Percentiles rank a stretch among this genome's conserved stretches.
phyloP scores from a whole-genome alignment of 169 alveolate genomes.

The Perkinsus olseni region DNA sequence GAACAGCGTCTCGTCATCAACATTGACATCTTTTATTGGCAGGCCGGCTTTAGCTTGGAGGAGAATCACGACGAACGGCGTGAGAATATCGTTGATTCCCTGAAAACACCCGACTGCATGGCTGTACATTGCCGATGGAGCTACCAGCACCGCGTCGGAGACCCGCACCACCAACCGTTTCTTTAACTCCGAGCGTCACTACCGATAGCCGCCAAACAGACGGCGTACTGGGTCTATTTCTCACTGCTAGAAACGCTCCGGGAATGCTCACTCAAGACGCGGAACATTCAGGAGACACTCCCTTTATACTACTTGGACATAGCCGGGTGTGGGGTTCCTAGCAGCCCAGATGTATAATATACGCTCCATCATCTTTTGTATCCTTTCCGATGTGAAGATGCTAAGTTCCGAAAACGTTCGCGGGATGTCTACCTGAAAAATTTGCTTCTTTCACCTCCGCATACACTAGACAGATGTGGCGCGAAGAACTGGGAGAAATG shows the following conservation, averaged over 20 bases:
- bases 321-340: conserved; percentile 86
- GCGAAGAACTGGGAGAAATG: too few relatives aligned
- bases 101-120: conserved; percentile 14
- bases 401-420: conserved; percentile 67
- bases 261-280: too few relatives aligned
- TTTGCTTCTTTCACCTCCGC: too few relatives aligned
- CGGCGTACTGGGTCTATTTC: too few relatives aligned
- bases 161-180: too few relatives aligned
- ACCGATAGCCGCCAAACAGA: too few relatives aligned
- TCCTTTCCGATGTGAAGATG: conserved; percentile 55
- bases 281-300: neutral
- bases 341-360: conserved; percentile 80
- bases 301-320: conserved; percentile 57
- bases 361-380: conserved; percentile 72
- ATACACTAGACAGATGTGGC: neutral
- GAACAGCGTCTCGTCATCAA: conserved; percentile 40
- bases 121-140: too few relatives aligned
- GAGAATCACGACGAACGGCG: conserved; percentile 60
- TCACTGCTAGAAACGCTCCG: too few relatives aligned
- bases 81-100: conserved; percentile 81
- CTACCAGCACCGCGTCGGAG: too few relatives aligned
- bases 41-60: conserved; percentile 26
- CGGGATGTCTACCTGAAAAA: conserved; percentile 66
- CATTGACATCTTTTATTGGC: conserved; percentile 38
- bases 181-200: too few relatives aligned